phyloP scores from a whole-genome alignment of 306 rosid genomes.

The Vicia faba region DNA sequence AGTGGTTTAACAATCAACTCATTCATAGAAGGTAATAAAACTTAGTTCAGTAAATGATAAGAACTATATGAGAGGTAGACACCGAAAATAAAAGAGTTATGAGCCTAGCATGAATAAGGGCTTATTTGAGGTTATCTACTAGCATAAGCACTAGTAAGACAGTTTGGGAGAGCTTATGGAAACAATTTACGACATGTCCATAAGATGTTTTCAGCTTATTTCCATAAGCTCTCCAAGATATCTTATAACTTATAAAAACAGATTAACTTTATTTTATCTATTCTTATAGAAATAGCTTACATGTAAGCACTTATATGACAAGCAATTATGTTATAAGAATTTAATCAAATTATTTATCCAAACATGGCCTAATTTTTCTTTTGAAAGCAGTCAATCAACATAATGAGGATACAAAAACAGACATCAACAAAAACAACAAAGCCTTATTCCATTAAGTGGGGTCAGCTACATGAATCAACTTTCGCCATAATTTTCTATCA shows the following conservation, averaged over 20 bases:
- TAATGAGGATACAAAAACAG: background rate
- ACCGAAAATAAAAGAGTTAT: background rate
- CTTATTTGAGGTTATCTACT: background rate
- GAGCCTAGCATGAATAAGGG: background rate
- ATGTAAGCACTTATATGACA: background rate
- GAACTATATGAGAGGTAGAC: background rate
- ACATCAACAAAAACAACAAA: background rate
- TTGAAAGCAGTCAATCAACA: conserved; percentile 16
- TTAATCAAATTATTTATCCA: background rate
- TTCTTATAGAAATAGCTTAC: background rate
- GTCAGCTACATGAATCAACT: too few relatives aligned
- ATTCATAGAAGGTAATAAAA: background rate
- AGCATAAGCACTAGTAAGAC: background rate
- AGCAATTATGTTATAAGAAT: background rate
- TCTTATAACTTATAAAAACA: background rate
- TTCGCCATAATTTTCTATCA: too few relatives aligned
- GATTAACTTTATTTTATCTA: background rate
- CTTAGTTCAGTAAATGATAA: conserved; percentile 1
- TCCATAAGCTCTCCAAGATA: background rate
- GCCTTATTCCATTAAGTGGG: too few relatives aligned
- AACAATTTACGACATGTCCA: background rate
- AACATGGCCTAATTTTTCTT: background rate
- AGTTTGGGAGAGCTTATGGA: background rate
- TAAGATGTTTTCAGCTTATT: background rate
- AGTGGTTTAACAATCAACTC: conserved; percentile 4